phyloP scores from a whole-genome alignment of 805 yeast species.

The Ogataea sp. region DNA sequence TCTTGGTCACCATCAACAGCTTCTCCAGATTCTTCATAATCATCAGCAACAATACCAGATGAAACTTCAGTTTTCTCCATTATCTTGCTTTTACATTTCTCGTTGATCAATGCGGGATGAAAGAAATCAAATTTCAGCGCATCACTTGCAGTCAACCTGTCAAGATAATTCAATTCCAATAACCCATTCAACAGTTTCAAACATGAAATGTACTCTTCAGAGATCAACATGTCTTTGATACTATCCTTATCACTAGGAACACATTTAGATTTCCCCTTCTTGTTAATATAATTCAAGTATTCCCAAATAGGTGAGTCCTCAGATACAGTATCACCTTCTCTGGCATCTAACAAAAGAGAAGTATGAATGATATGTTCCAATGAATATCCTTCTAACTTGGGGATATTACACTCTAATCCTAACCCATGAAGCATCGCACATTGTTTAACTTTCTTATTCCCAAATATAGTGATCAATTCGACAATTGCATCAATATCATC shows the following conservation, averaged over 20 bases:
- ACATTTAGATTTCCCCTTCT: constrained; percentile 29
- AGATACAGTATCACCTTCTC: constrained; percentile 54
- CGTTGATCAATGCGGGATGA: constrained; percentile 3
- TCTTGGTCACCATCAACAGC: not conserved
- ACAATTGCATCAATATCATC: constrained; percentile 90
- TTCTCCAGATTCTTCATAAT: not conserved
- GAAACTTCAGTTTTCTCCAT: not conserved
- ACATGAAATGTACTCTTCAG: constrained; percentile 35
- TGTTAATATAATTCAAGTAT: constrained; percentile 42
- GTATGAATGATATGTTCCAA: constrained; percentile 33
- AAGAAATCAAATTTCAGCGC: constrained; percentile 55
- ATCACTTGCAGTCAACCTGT: constrained; percentile 50
- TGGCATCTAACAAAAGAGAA: constrained; percentile 35
- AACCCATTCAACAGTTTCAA: constrained; percentile 50
- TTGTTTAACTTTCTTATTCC: constrained; percentile 59
- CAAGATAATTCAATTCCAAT: constrained; percentile 48
- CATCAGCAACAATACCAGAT: not conserved
- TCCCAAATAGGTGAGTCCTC: constrained; percentile 67
- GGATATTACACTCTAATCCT: constrained; percentile 63
- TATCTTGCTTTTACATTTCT: not conserved
- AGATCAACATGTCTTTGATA: too few species aligned
- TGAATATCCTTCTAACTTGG: constrained; percentile 38
- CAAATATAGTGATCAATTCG: constrained; percentile 78
- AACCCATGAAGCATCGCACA: constrained; percentile 85
- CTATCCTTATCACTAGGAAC: too few species aligned